A percentile compares a stretch with the other conserved stretches of the same genome.
These are phyloP conservation scores for Zygosaccharomyces kombuchaensis DNA, from an alignment of 805 yeast genomes.

Conservation along the genomic window DNA sequence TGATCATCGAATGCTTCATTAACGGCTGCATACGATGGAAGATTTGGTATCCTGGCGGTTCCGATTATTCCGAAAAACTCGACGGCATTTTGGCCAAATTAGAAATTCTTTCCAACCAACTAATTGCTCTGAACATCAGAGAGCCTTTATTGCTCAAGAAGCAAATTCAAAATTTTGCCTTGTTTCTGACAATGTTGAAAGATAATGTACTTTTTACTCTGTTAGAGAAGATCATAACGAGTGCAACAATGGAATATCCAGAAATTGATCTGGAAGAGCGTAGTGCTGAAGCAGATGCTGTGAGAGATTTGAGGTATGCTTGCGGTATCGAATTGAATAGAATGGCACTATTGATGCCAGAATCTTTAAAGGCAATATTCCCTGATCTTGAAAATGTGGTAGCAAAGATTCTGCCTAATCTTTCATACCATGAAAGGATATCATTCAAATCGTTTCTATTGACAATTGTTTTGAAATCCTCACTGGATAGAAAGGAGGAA, in stretches of 20 bases:
- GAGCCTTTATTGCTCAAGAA: constrained; percentile 81
- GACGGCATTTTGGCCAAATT: constrained; percentile 52
- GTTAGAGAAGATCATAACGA: constrained; percentile 76
- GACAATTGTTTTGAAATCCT: constrained; percentile 85
- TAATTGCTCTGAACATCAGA: constrained; percentile 67
- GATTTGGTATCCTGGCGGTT: constrained; percentile 61
- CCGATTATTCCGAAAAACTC: constrained; percentile 45
- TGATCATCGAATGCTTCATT: constrained; percentile 81
- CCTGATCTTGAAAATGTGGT: constrained; percentile 80
- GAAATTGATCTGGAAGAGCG: constrained; percentile 43
- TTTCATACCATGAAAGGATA: constrained; percentile 87
- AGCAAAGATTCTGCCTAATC: constrained; percentile 62
- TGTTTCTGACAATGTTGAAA: constrained; percentile 85
- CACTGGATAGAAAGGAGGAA: constrained; percentile 66
- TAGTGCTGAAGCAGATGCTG: constrained; percentile 71
- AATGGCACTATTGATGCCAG: constrained; percentile 93
- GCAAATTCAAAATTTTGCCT: constrained; percentile 87
- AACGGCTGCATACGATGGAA: constrained; percentile 95
- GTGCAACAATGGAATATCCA: constrained; percentile 81
- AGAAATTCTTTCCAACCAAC: constrained; percentile 66
- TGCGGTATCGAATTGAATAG: constrained; percentile 94
- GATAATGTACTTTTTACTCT: constrained; percentile 80
- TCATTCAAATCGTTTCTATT: constrained; percentile 88
- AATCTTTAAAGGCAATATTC: constrained; percentile 73
- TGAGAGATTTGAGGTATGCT: constrained; percentile 82